Conservation (phyloP, 2,329 filamentous ascomycete genomes). For the Allantophomopsis cytisporea region DNA sequence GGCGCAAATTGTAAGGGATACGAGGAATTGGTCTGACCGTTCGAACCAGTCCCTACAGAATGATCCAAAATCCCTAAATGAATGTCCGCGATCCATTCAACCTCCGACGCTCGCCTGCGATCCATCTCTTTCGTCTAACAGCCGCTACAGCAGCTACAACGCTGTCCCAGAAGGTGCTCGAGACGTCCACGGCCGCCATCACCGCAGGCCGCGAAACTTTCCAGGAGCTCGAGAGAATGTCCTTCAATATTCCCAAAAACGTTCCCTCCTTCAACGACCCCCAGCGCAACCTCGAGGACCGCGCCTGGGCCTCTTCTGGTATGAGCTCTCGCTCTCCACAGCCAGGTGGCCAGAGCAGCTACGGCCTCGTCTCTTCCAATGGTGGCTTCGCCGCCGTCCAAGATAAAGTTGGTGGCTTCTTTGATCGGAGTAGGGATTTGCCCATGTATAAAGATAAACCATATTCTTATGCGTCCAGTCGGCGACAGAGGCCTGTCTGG, state of each 20-base stretch:
- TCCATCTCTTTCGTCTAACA: constrained; percentile 34
- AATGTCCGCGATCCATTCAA: constrained; percentile 22
- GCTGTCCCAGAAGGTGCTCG: constrained; percentile 32
- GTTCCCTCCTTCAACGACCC: constrained; percentile 55
- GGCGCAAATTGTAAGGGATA: too few relatives aligned
- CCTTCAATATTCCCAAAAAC: constrained; percentile 54
- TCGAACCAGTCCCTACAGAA: too few relatives aligned
- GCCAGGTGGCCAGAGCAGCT: constrained; percentile 4
- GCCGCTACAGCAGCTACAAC: constrained; percentile 29
- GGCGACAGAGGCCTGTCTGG: constrained; percentile 44
- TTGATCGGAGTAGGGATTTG: constrained; percentile 45
- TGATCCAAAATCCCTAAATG: constrained; percentile 7
- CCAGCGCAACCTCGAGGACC: constrained; percentile 51
- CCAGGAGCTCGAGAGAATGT: constrained; percentile 36
- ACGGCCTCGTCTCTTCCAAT: constrained; percentile 8
- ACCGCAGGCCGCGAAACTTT: constrained; percentile 23
- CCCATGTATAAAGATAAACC: constrained; percentile 99
- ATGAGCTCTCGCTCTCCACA: constrained; percentile 23
- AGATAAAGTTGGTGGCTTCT: constrained; percentile 48
- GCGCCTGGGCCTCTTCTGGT: constrained; percentile 44
- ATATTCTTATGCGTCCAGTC: constrained; percentile 52
- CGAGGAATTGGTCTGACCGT: too few relatives aligned
- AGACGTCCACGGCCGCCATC: constrained; percentile 30
- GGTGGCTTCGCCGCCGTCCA: constrained; percentile 38
- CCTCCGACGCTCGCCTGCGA: constrained; percentile 26